These are phyloP conservation scores for Vinca minor DNA, from an alignment of 257 asterid genomes.

Conservation along the genomic window DNA sequence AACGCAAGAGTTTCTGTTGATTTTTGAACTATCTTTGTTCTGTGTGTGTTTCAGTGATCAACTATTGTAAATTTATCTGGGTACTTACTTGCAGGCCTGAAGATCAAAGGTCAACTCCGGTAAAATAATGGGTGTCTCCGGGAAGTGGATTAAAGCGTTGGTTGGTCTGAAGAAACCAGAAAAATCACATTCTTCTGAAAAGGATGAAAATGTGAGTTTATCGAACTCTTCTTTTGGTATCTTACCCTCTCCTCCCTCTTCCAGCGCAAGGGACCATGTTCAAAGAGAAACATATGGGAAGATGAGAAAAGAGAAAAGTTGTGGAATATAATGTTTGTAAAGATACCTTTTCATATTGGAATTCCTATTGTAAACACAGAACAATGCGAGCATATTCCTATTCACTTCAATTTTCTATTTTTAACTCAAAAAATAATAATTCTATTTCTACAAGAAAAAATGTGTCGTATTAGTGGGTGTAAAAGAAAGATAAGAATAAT, in stretches of 20 bases:
- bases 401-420: no score
- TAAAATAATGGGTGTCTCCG: slow-evolving; percentile 69
- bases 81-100: slow-evolving; percentile 38
- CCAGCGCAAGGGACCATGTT: not conserved
- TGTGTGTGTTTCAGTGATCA: slow-evolving; percentile 6
- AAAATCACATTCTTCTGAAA: slow-evolving; percentile 53
- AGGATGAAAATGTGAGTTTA: slow-evolving; percentile 62
- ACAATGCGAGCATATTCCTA: no score
- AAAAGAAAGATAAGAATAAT: no score
- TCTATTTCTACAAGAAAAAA: no score
- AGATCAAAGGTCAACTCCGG: slow-evolving; percentile 12
- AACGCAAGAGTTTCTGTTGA: not conserved
- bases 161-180: slow-evolving; percentile 78
- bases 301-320: not conserved
- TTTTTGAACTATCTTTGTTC: not conserved
- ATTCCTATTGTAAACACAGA: no score
- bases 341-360: no score
- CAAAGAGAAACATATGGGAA: no score
- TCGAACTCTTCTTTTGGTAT: slow-evolving; percentile 1
- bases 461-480: no score
- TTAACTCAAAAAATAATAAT: no score
- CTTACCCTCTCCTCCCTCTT: not conserved
- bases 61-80: not conserved
- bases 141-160: slow-evolving; percentile 82
- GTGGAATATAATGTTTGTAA: not conserved